Base-by-base conservation (phyloP, 805 yeast species). In the Pichia occidentalis region DNA sequence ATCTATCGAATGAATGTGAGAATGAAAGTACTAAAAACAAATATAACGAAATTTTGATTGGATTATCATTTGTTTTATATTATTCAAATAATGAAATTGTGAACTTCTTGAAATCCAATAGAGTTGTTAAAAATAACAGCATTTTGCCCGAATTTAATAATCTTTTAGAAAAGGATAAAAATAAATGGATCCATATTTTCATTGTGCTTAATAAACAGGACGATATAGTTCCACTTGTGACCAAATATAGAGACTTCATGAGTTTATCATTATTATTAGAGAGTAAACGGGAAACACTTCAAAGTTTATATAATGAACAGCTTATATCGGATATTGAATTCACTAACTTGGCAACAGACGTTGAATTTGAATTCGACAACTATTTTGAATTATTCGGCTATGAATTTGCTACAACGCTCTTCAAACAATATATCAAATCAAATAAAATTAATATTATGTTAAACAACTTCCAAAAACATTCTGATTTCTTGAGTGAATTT, bases 321-420 rank as follows among this genome's bases (percentile, higher is more conserved):
- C 57, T 53, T 24, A 39, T 41, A 9, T 14, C 37, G 3, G 45
- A 39, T 24, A 35, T 45, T 33, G 43, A 47, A n/a, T 26, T 46
- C 5, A 12, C 61, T 45, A 14, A 51, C 40, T 22, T 27, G 9
- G 22, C 25, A 40, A 40, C 45, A 48, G 60, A 36, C 22, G 24
- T 51, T 19, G 45, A 46, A 10, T 1, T 26, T 2, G 44, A 44
- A 20, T 75, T 77, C 46, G 65, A 62, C 16, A 58, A 61, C 24
- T 82, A 72, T 53, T 76, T 85, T 52, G 68, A 70, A 12, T 67
- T 66, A 35, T 84, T 73, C 57, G 85, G 80, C 1, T 80, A 79
- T 50, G 65, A 59, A 3, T 87, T 87, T 65, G 94, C 94, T 0
- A 52, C 65, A 4, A 68, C 71, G 1, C 63, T 85, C 21, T 87